These are phyloP conservation scores for Hymenoscyphus scutula DNA, from an alignment of 2,329 filamentous ascomycete genomes.

Conservation along the genomic window DNA sequence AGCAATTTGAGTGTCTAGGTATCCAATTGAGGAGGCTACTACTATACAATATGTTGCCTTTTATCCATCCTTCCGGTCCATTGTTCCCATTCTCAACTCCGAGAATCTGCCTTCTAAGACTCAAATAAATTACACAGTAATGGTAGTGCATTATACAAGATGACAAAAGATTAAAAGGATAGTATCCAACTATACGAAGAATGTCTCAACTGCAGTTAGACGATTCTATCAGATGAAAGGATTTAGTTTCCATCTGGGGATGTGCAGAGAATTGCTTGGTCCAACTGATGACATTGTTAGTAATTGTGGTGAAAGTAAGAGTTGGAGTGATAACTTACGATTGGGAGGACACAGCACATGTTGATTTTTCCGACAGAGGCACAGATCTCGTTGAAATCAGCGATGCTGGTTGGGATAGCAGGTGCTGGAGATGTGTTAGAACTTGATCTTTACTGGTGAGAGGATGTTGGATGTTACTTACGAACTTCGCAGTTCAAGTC, in stretches of 20 bases:
- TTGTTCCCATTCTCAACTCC: background rate
- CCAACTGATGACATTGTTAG: conserved; percentile 21
- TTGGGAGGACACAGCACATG: conserved; percentile 56
- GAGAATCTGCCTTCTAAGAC: background rate
- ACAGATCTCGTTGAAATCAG: conserved; percentile 32
- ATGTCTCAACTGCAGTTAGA: background rate
- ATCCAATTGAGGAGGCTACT: background rate
- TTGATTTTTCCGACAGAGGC: conserved; percentile 36
- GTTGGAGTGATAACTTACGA: conserved; percentile 34
- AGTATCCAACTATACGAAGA: background rate
- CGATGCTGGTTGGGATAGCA: conserved; percentile 43
- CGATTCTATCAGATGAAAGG: background rate
- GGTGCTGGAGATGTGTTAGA: conserved; percentile 35
- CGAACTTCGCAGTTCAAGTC: conserved; percentile 55
- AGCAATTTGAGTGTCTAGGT: background rate
- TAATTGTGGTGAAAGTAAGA: background rate
- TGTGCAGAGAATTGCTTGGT: conserved; percentile 37
- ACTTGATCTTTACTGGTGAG: background rate
- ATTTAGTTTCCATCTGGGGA: conserved; percentile 7
- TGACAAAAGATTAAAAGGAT: background rate
- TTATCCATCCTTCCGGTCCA: background rate
- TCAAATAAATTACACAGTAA: background rate
- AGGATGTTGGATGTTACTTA: conserved; percentile 31
- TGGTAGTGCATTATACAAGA: background rate
- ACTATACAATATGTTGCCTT: conserved; percentile 1